phyloP scores from a whole-genome alignment of 306 rosid genomes.

The Vigna mungo region DNA sequence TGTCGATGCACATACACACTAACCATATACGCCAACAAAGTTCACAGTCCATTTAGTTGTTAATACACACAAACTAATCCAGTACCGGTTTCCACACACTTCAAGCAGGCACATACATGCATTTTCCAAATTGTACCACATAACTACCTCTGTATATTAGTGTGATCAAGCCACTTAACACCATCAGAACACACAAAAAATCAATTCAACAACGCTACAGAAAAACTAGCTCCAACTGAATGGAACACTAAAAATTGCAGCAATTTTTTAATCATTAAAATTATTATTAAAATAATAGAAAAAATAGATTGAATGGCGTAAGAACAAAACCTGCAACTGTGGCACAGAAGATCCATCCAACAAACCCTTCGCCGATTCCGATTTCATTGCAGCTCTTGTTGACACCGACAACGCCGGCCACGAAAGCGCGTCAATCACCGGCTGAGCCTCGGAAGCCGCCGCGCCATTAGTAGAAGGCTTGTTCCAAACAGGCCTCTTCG shows the following conservation, averaged over 20 bases:
- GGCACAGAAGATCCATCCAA: constrained; percentile 60
- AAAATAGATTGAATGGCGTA: constrained; percentile 13
- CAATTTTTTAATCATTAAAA: not conserved
- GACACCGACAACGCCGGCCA: constrained; percentile 81
- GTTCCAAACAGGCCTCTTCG: constrained; percentile 78
- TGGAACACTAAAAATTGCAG: not conserved
- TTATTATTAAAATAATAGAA: not conserved
- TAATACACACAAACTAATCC: constrained; percentile 9
- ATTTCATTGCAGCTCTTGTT: constrained; percentile 57
- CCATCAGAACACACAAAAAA: constrained; percentile 1
- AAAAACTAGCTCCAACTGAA: constrained; percentile 3
- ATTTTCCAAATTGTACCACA: constrained; percentile 1
- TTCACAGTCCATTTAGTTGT: not conserved
- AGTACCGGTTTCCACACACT: constrained; percentile 1
- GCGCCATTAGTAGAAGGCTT: constrained; percentile 69
- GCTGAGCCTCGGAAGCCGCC: constrained; percentile 52
- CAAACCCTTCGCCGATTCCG: constrained; percentile 59
- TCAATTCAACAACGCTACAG: constrained; percentile 21
- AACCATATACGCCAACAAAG: not conserved
- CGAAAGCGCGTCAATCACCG: constrained; percentile 73
- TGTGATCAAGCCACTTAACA: not conserved
- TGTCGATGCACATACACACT: constrained; percentile 31
- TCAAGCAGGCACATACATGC: not conserved
- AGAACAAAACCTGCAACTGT: constrained; percentile 65
- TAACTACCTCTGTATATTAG: not conserved